Base-by-base conservation (phyloP, 495 filamentous ascomycete species). In the Aspergillus indologenus region DNA sequence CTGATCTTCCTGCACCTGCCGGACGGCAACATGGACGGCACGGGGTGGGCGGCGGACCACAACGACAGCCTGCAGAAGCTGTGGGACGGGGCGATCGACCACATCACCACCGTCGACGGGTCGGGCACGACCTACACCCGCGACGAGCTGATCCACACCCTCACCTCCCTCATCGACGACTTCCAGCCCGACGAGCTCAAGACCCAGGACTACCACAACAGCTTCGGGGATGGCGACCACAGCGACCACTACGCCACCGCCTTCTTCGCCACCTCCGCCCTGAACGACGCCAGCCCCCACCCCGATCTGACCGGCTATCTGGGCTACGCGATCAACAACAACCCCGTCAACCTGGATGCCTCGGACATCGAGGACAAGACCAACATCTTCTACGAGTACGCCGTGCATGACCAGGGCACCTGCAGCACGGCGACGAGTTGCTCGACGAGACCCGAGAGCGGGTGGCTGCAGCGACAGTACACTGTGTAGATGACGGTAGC, bases 1-100 rank as follows among this genome's bases (percentile, higher is more conserved):
- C 44, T 67, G 24, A 59, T 22, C 20, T 67, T 64, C 23, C 29
- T 67, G 56, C 61, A 53, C n/a, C 40, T 67, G 5, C 65, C 65
- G 0, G 65, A 67, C 18, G 65, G 65, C 9, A 56, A 45, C 34
- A 7, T 59, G 2, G 59, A 55, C 29, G 61, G 61, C 8, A 50
- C 34, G 19, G 65, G 65, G 3, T 64, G 57, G 44, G 26, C 46
- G 1, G 19, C 5, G 17, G 59, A 53, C n/a, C 56, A 57, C 1
- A 23, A 61, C 17, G 29, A 54, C 11, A 67, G 61, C 34, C 34
- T 67, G 18, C 40, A 59, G 56, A 54, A 58, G 34, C 58, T 67
- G 1, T 63, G 61, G 61, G 23, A 59, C n/a, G 53, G 31, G 15
- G 48, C 42, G 0, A 64, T 67, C 29, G 24, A n/a, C 2, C 11